Base-by-base conservation (phyloP, 2,329 filamentous ascomycete species). In the Alternaria ethzedia region DNA sequence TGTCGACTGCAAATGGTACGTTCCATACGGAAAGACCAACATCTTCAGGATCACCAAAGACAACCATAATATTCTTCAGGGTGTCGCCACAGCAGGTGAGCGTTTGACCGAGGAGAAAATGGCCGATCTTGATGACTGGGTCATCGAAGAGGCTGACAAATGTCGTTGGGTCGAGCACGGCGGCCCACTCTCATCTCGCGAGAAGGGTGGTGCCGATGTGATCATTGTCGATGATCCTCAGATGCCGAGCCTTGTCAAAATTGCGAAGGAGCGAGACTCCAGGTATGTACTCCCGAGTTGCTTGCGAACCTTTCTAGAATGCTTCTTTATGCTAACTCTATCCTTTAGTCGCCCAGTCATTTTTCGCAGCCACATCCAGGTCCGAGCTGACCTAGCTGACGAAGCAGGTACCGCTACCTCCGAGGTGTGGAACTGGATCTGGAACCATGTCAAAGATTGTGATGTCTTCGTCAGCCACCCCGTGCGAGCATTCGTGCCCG, bases 21-120 rank as follows among this genome's bases (percentile, higher is more conserved):
- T 95, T 1, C 92, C 92, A 7, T 93, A 45, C 17, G 93, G 77
- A 91, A 92, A 21, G 89, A 91, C 91, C 4, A 89, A 91, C 15
- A 89, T 95, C 11, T 96, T 96, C 80, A 86, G 91, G 54, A 90
- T 93, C 79, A 96, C 92, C 69, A 96, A 96, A 82, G 94, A 91
- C 69, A 91, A 94, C 70, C 92, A 96, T 86, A 96, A 96, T 80
- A 94, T 95, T 67, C 87, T 96, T 3, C 92, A 96, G 80, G 92
- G 92, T 9, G 92, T 94, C 45, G 88, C 89, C 44, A 83, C 85
- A 25, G 41, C 59, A 0, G 86, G 87, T 3, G 86, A 92, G 69
- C 86, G 88, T n/a, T 84, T 95, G 30, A 87, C 85, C 0, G 70
- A 83, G 1, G 86, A 90, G 3, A 87, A 92, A 61, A 88, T 89